A percentile compares a stretch with the other conserved stretches of the same genome.
Conservation (phyloP, 1,139 yeast genomes). For the Geotrichum histeridarum region DNA sequence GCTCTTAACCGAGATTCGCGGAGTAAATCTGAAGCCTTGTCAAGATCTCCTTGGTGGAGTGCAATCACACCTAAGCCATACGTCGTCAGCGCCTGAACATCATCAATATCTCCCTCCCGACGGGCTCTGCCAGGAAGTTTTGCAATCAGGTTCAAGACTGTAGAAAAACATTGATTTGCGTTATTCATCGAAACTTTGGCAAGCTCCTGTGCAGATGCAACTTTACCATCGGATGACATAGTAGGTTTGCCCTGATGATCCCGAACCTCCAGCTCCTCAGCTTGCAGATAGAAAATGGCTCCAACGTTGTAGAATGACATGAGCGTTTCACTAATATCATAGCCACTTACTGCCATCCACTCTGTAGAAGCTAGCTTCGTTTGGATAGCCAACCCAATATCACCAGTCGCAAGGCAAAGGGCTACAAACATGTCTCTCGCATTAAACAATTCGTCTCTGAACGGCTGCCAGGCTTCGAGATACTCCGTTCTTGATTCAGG, state of each 20-base stretch:
- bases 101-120: conserved; percentile 46
- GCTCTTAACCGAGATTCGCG: conserved; percentile 72
- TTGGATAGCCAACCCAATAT: conserved; percentile 55
- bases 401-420: conserved; percentile 61
- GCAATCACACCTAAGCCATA: conserved; percentile 81
- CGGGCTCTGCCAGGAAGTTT: conserved; percentile 45
- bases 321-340: conserved; percentile 59
- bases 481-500: conserved; percentile 20
- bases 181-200: conserved; percentile 11
- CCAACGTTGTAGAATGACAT: conserved; percentile 66
- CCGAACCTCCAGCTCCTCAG: conserved; percentile 58
- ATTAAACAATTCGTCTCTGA: conserved; percentile 67
- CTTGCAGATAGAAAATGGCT: conserved; percentile 63
- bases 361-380: conserved; percentile 64
- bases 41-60: conserved; percentile 52
- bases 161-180: conserved; percentile 25
- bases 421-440: conserved; percentile 69
- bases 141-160: conserved; percentile 52
- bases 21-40: conserved; percentile 56
- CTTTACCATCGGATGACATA: conserved; percentile 31
- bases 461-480: conserved; percentile 53
- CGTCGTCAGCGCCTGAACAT: conserved; percentile 72
- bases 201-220: conserved; percentile 7
- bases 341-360: conserved; percentile 69
- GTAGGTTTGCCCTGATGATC: conserved; percentile 33